Evolutionary conservation across 441 rosid species (phyloP), one percentile per base, ranked within the genome.

Genomic region (Populus trichocarpa): DNA sequence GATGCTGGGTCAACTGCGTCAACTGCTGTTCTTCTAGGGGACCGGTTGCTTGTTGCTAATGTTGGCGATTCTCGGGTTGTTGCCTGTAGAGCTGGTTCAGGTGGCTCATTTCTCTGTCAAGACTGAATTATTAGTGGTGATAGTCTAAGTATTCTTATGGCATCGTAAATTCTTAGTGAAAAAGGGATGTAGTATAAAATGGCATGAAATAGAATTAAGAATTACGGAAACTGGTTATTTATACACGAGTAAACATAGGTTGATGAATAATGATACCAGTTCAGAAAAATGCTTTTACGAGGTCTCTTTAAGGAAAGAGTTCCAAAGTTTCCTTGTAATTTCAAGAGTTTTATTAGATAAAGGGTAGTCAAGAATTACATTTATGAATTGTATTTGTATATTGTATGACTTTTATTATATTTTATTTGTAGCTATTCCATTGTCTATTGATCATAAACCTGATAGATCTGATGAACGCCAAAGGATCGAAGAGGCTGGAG

Each of bases 41-140:
- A 88, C 74, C 86, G 89, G 77, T 83, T 94, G 70, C 85, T 92
- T 77, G 97, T 91, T 88, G 98, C 96, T 28, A 94, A 94, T 86
- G 98, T 92, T 77, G 98, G 98, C 67, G 98, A 94, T 86, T 94
- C 97, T 75, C 89, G 98, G 87, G 98, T 89, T 35, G 96, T 94
- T 46, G 91, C 91, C 13, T 83, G 85, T 46, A 89, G 84, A 83
- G 92, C 85, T 78, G 97, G 96, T 77, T 82, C 91, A 88, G 97
- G n/a, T 50, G 57, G 57, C 57, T 50, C 57, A 50, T 50, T 50
- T 50, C 18, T 50, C 8, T 14, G 57, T 50, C 57, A 50, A 50
- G 57, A 50, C 18, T 16, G 7, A 50, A 50, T 50, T 50, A 50
- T 50, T 1, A 50, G 20, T 14, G 20, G 57, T 50, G 57, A 16